A percentile compares a stretch with the other conserved stretches of the same genome.
phyloP scores from a whole-genome alignment of 176 grass and related monocot genomes.

The Sorghum bicolor region Sorghum_bicolor_NCBIv3 NC_012873.2:425001-425500 shows the following conservation, averaged over 20 bases:
- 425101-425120: not conserved
- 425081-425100: conserved; percentile 31
- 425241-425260: conserved; percentile 44
- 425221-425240: conserved; percentile 86
- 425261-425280: conserved; percentile 46
- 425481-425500: conserved; percentile 64
- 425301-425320: conserved; percentile 88
- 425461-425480: not conserved
- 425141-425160: not conserved
- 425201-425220: conserved; percentile 44
- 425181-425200: not conserved
- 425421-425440: not conserved
- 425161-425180: not conserved
- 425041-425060: conserved; percentile 62
- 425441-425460: not conserved
- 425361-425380: conserved; percentile 21
- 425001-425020: conserved; percentile 49
- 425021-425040: conserved; percentile 56
- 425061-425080: conserved; percentile 64
- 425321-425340: conserved; percentile 1
- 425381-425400: not conserved
- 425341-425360: not conserved
- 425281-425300: conserved; percentile 76
- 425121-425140: not conserved
- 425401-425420: not conserved